These are phyloP conservation scores for Galeopsis tetrahit DNA, from an alignment of 257 asterid species.

Conservation along the genomic window DNA sequence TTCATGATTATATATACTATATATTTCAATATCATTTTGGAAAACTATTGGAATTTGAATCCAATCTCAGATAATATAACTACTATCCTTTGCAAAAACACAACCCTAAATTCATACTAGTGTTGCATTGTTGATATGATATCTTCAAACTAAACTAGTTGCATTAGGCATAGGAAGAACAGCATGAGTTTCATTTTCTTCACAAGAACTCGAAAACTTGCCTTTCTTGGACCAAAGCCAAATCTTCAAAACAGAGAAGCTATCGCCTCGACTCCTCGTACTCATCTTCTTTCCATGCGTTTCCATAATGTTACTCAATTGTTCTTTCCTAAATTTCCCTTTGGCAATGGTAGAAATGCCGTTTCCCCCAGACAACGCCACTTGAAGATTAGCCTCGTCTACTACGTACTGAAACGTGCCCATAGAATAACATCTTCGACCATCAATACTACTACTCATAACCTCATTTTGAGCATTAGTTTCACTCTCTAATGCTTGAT, in stretches of 20 bases:
- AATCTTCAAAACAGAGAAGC: conserved; percentile 71
- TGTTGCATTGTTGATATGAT: neutral
- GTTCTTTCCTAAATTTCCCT: conserved; percentile 24
- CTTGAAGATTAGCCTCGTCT: conserved; percentile 47
- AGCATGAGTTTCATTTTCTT: conserved; percentile 29
- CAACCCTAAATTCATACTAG: conserved; percentile 1
- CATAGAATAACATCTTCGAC: conserved; percentile 71
- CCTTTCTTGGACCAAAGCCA: conserved; percentile 75
- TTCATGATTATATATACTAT: neutral
- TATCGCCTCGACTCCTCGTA: conserved; percentile 57
- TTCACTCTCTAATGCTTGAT: conserved; percentile 33
- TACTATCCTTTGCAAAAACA: conserved; percentile 6
- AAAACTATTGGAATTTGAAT: neutral
- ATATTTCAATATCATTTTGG: conserved; percentile 15
- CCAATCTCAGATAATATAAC: neutral
- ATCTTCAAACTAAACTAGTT: conserved; percentile 39
- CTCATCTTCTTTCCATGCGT: conserved; percentile 50
- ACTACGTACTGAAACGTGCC: conserved; percentile 66
- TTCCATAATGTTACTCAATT: conserved; percentile 29
- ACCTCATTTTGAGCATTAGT: conserved; percentile 32
- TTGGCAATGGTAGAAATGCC: conserved; percentile 6
- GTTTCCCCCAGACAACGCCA: conserved; percentile 37
- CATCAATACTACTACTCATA: conserved; percentile 50
- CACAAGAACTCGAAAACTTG: conserved; percentile 33
- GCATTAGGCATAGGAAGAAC: conserved; percentile 34